Evolutionary conservation across 2,329 filamentous ascomycete species (phyloP).

Genomic region (Epichloe glyceriae): DNA sequence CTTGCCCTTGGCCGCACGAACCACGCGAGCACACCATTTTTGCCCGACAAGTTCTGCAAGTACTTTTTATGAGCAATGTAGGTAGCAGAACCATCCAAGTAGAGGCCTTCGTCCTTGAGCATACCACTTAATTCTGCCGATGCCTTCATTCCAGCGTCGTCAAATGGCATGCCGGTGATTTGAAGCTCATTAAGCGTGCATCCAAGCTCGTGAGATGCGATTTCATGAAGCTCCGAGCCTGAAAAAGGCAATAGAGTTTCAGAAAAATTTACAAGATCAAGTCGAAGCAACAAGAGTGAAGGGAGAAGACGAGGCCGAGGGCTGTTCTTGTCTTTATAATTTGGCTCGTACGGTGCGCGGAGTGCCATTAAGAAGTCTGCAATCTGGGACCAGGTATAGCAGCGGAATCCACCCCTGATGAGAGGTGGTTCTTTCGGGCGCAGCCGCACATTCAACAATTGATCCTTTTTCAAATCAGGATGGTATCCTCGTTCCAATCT

Average conservation of each 20-base stretch:
- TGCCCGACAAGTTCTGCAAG: constrained; percentile 27
- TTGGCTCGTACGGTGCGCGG: constrained; percentile 36
- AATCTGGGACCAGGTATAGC: constrained; percentile 41
- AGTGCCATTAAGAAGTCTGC: constrained; percentile 39
- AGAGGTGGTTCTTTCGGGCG: constrained; percentile 32
- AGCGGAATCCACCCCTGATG: constrained; percentile 38
- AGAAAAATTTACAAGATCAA: constrained; percentile 43
- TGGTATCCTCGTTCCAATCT: constrained; percentile 31
- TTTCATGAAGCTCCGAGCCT: constrained; percentile 34
- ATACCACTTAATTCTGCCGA: constrained; percentile 36
- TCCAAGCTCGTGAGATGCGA: constrained; percentile 40
- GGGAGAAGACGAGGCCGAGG: constrained; percentile 33
- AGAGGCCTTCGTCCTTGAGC: constrained; percentile 39
- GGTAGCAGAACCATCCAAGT: constrained; percentile 31
- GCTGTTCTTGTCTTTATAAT: constrained; percentile 19
- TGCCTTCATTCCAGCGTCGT: constrained; percentile 34
- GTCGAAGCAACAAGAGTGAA: constrained; percentile 31
- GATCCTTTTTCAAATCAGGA: constrained; percentile 26
- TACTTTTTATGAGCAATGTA: constrained; percentile 28
- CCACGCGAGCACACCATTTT: constrained; percentile 29
- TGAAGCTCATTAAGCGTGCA: constrained; percentile 40
- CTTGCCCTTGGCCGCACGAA: constrained; percentile 29
- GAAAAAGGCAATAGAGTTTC: constrained; percentile 32
- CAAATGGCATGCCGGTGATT: constrained; percentile 37
- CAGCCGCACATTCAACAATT: constrained; percentile 28